Percentiles rank a stretch among this genome's conserved stretches.
Conservation (phyloP, 148 eudicot species). For the Camellia japonica region DNA sequence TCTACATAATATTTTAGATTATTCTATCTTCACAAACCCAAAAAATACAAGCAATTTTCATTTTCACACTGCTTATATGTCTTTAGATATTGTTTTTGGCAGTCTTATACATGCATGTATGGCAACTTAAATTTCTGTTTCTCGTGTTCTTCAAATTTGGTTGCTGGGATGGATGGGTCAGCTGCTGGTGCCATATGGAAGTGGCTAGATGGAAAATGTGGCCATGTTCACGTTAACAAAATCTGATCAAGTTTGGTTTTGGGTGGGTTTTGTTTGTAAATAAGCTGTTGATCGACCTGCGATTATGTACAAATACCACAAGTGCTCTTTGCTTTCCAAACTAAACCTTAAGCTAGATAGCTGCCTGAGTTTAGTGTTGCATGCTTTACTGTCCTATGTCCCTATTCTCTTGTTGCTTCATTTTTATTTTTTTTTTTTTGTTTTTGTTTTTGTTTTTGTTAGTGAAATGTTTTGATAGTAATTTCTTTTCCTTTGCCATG, state of each 20-base stretch:
- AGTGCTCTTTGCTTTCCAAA: background rate
- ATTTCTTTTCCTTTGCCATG: no score
- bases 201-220: background rate
- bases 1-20: no score
- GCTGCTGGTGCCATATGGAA: background rate
- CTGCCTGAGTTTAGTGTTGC: background rate
- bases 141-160: background rate
- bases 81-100: no score
- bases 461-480: no score
- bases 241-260: background rate
- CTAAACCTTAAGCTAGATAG: background rate
- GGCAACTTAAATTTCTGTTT: background rate
- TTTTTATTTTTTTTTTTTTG: no score
- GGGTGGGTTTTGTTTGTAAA: background rate
- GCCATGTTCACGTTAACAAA: background rate
- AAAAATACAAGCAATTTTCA: no score
- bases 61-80: no score
- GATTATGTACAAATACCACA: background rate
- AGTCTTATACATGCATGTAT: background rate
- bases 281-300: background rate
- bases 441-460: no score
- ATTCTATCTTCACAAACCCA: no score
- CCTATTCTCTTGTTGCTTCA: background rate
- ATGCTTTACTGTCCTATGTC: background rate
- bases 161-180: background rate